A percentile compares a stretch with the other conserved stretches of the same genome.
Conservation (phyloP, 164 flowering plant genomes). For the Berberis vulgaris region DNA sequence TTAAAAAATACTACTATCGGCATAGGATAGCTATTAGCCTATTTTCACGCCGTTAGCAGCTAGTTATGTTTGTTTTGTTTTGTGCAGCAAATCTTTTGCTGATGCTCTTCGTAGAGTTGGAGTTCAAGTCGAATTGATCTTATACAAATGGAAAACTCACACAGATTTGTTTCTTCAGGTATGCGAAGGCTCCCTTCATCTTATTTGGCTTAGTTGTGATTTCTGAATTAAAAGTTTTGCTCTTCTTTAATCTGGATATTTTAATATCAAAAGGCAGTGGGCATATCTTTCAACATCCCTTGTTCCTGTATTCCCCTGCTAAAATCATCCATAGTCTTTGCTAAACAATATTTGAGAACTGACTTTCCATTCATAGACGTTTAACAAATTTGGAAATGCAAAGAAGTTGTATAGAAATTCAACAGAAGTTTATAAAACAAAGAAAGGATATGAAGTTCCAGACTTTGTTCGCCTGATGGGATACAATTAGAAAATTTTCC, state of each 20-base stretch:
- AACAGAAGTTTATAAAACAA: too few relatives aligned
- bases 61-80: neutral
- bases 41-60: neutral
- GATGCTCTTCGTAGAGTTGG: slow-evolving; percentile 55
- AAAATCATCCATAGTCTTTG: too few relatives aligned
- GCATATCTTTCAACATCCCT: neutral
- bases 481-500: too few relatives aligned
- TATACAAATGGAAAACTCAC: slow-evolving; percentile 84
- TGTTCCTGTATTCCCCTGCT: too few relatives aligned
- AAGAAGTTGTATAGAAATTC: too few relatives aligned
- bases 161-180: slow-evolving; percentile 95
- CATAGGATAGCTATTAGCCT: neutral
- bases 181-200: slow-evolving; percentile 8
- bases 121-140: slow-evolving; percentile 50
- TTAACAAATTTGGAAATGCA: too few relatives aligned
- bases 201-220: neutral
- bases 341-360: too few relatives aligned
- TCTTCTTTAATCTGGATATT: neutral
- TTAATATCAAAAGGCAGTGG: neutral
- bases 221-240: neutral
- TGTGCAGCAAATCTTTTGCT: slow-evolving; percentile 58
- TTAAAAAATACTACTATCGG: neutral
- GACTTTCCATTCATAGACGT: too few relatives aligned
- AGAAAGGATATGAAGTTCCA: too few relatives aligned
- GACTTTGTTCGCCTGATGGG: too few relatives aligned